Percentiles rank a stretch among this genome's conserved stretches.
These are phyloP conservation scores for Tephrocybe sp. DNA, from an alignment of 768 basidiomycete genomes.

Conservation along the genomic window DNA sequence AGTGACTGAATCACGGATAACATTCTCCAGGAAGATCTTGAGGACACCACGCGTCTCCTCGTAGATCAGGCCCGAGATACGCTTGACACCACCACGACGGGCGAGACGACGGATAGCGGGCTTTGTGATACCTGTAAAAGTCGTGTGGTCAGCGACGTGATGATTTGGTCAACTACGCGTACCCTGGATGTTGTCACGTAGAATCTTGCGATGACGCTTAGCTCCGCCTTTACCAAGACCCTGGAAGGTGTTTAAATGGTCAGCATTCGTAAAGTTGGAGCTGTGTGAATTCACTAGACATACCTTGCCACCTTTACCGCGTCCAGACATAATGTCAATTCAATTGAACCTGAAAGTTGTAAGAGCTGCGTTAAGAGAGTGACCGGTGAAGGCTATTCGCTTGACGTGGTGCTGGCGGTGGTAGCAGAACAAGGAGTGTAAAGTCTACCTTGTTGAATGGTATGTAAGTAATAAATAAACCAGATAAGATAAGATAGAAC, in stretches of 20 bases:
- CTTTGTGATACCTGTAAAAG: not conserved
- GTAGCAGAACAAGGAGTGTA: no score
- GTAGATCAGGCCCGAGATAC: not conserved
- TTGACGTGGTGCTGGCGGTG: no score
- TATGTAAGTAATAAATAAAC: no score
- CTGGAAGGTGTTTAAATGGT: not conserved
- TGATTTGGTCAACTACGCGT: constrained; percentile 10
- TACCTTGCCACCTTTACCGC: constrained; percentile 5
- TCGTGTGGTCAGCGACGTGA: not conserved
- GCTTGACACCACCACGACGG: constrained; percentile 4
- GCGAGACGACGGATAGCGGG: constrained; percentile 1
- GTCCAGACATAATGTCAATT: not conserved
- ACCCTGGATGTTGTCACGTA: constrained; percentile 73
- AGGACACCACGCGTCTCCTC: not conserved
- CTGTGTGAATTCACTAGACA: not conserved
- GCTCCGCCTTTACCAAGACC: constrained; percentile 2
- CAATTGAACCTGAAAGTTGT: no score
- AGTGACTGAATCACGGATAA: not conserved
- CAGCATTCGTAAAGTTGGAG: not conserved
- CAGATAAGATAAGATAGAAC: not conserved
- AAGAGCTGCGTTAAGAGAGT: no score
- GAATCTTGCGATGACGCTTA: constrained; percentile 75
- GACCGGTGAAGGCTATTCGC: no score
- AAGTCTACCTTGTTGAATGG: not conserved
- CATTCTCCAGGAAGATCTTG: constrained; percentile 1